Evolutionary conservation across 164 flowering plant species (phyloP).

Genomic region (Protea cynaroides): DNA sequence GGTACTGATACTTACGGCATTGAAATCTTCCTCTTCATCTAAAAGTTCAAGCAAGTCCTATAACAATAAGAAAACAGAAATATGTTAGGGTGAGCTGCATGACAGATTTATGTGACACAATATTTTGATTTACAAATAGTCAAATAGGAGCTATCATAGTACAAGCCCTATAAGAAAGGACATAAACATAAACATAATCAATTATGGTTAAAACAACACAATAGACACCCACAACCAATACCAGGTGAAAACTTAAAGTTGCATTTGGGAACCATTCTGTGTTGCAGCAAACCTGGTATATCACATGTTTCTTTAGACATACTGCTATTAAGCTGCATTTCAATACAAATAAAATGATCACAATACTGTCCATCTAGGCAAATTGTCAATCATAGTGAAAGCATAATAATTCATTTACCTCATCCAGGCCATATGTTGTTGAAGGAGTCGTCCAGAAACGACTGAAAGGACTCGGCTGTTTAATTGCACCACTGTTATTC

Average conservation of each 20-base stretch:
- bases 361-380: too few relatives aligned
- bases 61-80: not conserved
- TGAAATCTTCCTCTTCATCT: slow-evolving; percentile 92
- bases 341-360: slow-evolving; percentile 7
- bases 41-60: slow-evolving; percentile 90
- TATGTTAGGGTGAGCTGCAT: not conserved
- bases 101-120: not conserved
- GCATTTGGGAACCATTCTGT: too few relatives aligned
- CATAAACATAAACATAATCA: not conserved
- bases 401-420: slow-evolving; percentile 32
- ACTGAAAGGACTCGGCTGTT: slow-evolving; percentile 65
- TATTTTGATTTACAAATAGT: not conserved
- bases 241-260: too few relatives aligned
- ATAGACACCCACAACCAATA: slow-evolving; percentile 9
- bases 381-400: too few relatives aligned
- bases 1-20: slow-evolving; percentile 46
- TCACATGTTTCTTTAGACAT: slow-evolving; percentile 31
- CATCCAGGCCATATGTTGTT: slow-evolving; percentile 44
- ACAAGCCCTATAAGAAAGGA: too few relatives aligned
- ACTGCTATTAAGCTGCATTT: slow-evolving; percentile 46
- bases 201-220: not conserved
- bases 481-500: slow-evolving; percentile 9
- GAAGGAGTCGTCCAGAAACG: slow-evolving; percentile 92
- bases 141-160: slow-evolving; percentile 2
- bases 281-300: slow-evolving; percentile 37